Evolutionary conservation across 2,329 filamentous ascomycete genomes (phyloP).

Genomic region (Penicillium rolfsii): DNA sequence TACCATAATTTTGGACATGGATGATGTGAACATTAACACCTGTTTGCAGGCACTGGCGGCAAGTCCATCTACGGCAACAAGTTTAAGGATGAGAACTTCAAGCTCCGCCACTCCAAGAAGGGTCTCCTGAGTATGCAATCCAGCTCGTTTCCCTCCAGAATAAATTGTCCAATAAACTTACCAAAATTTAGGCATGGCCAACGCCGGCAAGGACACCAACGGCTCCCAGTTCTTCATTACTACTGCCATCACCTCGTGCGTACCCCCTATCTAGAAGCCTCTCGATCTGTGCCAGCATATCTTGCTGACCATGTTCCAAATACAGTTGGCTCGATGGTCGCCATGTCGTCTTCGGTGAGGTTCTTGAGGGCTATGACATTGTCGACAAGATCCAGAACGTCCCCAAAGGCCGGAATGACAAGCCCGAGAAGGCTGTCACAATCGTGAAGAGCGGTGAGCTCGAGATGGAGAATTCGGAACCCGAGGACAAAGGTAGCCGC

Average conservation of each 20-base stretch:
- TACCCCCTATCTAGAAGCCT: conserved; percentile 2
- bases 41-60: conserved; percentile 61
- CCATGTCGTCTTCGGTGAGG: conserved; percentile 71
- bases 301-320: not conserved
- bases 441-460: conserved; percentile 69
- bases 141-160: not conserved
- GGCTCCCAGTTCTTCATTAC: conserved; percentile 71
- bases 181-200: conserved; percentile 60
- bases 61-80: conserved; percentile 70
- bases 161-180: conserved; percentile 14
- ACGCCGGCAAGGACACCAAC: conserved; percentile 66
- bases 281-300: not conserved
- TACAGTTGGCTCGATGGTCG: conserved; percentile 63
- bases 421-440: conserved; percentile 62
- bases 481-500: conserved; percentile 64
- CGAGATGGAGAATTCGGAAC: conserved; percentile 51
- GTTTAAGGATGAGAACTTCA: conserved; percentile 73
- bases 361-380: conserved; percentile 68
- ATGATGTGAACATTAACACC: conserved; percentile 13
- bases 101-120: conserved; percentile 68
- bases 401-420: conserved; percentile 60
- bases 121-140: conserved; percentile 60
- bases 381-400: conserved; percentile 68
- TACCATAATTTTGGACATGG: not conserved
- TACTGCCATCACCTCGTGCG: conserved; percentile 59